A percentile compares a stretch with the other conserved stretches of the same genome.
Evolutionary conservation across 179 eudicot genomes (phyloP).

Genomic region (Monotropa hypopitys): DNA sequence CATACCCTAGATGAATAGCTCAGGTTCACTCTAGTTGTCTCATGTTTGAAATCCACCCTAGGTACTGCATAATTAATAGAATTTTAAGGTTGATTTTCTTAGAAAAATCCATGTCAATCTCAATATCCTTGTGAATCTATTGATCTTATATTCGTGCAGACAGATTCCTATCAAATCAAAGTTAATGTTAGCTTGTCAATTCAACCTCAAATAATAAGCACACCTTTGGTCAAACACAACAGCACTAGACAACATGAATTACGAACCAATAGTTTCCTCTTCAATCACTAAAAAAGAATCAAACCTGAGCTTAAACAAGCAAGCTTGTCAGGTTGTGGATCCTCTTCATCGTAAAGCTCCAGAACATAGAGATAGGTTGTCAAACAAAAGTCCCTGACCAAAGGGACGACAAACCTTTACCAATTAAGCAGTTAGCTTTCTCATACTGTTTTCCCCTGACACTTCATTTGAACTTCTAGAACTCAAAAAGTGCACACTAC

Average conservation of each 20-base stretch:
- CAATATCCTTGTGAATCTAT: background rate
- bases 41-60: background rate
- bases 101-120: background rate
- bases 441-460: background rate
- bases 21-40: background rate
- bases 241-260: background rate
- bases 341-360: background rate
- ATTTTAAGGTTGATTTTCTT: background rate
- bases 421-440: background rate
- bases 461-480: background rate
- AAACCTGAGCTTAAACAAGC: background rate
- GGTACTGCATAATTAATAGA: background rate
- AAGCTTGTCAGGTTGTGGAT: background rate
- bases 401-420: background rate
- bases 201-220: background rate
- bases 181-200: background rate
- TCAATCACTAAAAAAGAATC: background rate
- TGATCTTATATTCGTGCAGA: background rate
- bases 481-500: background rate
- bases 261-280: background rate
- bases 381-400: background rate
- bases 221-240: background rate
- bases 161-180: background rate
- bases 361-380: background rate
- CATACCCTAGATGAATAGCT: background rate